Base-by-base conservation (phyloP, 257 asterid species). In the Petunia axillaris region DNA sequence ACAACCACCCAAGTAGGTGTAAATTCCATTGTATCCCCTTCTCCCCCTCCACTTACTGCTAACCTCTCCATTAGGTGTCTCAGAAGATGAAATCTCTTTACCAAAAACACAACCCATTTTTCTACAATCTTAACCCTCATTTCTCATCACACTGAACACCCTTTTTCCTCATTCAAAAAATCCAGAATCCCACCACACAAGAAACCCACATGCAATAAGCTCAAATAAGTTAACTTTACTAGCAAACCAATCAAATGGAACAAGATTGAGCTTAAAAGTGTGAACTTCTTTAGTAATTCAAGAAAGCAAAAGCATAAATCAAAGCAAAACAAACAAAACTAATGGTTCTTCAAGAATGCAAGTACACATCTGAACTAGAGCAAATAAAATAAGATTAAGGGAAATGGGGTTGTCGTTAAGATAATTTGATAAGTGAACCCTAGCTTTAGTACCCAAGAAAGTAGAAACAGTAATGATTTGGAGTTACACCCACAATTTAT, bases 41-140 rank as follows among this genome's bases (percentile, higher is more conserved):
- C 71, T 81, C 85, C 73, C 86, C 81, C 82, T 87, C 64, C 89
- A 48, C 86, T 88, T 65, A 75, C 87, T 80, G 78, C 96, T 59
- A 80, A 25, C 85, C 81, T 84, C 93, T 37, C 89, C 89, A 78
- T 85, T 86, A 70, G 90, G 87, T 63, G 87, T 85, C 76, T 87
- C 85, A 59, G 96, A 74, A 15, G 96, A 88, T 53, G 89, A 88
- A 85, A 81, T 86, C 89, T 89, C 94, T 89, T 86, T 94, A 78
- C 93, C 96, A 81, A 94, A 94, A 10, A 88, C 97, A 87, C 97
- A 94, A 81, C 98, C 98, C 98, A 94, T 94, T 82, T 87, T 78
- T 83, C 90, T 86, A 66, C n/a, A 86, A 89, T 88, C 79, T 71
- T 64, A 91, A 80, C 83, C 83, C 90, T 91, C 94, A 90, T 93